These are phyloP conservation scores for Cordyceps cicadae DNA, from an alignment of 2,329 filamentous ascomycete species.

Conservation along the genomic window DNA sequence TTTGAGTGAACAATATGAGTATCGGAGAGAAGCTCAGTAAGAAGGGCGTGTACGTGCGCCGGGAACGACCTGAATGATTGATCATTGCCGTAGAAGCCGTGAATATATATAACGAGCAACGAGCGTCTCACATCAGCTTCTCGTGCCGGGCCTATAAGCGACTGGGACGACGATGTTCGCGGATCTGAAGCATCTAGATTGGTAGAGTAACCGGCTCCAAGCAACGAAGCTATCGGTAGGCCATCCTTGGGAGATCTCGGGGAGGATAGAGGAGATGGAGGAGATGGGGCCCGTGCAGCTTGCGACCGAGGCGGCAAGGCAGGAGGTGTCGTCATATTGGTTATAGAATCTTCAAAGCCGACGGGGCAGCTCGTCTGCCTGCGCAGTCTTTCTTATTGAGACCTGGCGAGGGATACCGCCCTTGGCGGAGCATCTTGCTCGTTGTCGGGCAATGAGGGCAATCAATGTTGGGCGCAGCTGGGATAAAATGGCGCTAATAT, in stretches of 20 bases:
- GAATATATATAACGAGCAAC: conserved; percentile 73
- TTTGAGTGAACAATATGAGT: conserved; percentile 81
- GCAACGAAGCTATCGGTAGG: neutral
- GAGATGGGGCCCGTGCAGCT: neutral
- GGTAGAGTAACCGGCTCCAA: neutral
- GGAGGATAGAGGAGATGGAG: neutral
- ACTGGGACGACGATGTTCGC: conserved; percentile 41
- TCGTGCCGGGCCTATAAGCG: conserved; percentile 25
- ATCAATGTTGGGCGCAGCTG: neutral
- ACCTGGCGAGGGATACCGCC: neutral
- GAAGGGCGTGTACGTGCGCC: conserved; percentile 71
- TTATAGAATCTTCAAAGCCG: neutral
- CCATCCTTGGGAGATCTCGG: neutral
- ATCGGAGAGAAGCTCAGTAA: conserved; percentile 57
- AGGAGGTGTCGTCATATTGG: conserved; percentile 2
- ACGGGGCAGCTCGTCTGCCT: neutral
- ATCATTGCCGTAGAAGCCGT: conserved; percentile 85
- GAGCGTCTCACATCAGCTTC: conserved; percentile 34
- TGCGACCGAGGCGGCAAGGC: neutral
- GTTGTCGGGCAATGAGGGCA: neutral
- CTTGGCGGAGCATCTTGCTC: neutral
- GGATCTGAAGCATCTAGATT: conserved; percentile 28
- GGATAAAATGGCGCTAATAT: conserved; percentile 4
- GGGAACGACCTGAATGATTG: conserved; percentile 84
- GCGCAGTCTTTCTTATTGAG: neutral